Conservation (phyloP, 768 basidiomycete species). For the Rossbeevera mucosa region DNA sequence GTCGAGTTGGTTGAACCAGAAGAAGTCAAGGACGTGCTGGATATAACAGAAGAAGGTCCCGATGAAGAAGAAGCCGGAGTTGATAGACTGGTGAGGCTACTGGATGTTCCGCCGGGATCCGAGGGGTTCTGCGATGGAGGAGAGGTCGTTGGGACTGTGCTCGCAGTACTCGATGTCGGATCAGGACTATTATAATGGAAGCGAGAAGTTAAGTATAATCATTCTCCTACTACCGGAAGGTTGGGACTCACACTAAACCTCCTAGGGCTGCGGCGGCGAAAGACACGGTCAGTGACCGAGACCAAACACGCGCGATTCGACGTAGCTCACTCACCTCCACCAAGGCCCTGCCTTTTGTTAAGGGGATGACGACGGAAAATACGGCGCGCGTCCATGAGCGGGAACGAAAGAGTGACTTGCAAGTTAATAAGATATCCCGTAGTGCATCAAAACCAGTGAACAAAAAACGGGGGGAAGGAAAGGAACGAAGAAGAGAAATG, state of each 20-base stretch:
- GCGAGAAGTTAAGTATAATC: neutral
- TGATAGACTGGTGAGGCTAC: constrained; percentile 15
- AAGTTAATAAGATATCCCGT: neutral
- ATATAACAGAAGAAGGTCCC: constrained; percentile 13
- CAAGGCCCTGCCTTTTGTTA: constrained; percentile 26
- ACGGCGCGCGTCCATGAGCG: constrained; percentile 21
- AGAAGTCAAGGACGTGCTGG: constrained; percentile 20
- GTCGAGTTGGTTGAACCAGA: constrained; percentile 28
- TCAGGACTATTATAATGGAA: constrained; percentile 10
- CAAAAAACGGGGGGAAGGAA: neutral
- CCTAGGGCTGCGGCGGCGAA: constrained; percentile 9
- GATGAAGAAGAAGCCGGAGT: constrained; percentile 13
- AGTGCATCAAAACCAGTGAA: constrained; percentile 8
- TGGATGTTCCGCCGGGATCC: constrained; percentile 4
- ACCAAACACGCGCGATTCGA: neutral
- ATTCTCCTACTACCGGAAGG: neutral
- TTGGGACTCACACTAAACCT: constrained; percentile 21
- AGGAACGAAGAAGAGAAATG: neutral
- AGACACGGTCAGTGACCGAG: neutral
- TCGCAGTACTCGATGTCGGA: constrained; percentile 1
- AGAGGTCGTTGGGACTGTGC: neutral
- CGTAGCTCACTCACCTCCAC: constrained; percentile 23
- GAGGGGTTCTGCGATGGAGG: neutral
- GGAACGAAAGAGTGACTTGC: constrained; percentile 22
- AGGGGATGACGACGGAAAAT: constrained; percentile 16